phyloP scores from a whole-genome alignment of 192 early-diverging fungal genomes.

The Lobosporangium transversale region DNA sequence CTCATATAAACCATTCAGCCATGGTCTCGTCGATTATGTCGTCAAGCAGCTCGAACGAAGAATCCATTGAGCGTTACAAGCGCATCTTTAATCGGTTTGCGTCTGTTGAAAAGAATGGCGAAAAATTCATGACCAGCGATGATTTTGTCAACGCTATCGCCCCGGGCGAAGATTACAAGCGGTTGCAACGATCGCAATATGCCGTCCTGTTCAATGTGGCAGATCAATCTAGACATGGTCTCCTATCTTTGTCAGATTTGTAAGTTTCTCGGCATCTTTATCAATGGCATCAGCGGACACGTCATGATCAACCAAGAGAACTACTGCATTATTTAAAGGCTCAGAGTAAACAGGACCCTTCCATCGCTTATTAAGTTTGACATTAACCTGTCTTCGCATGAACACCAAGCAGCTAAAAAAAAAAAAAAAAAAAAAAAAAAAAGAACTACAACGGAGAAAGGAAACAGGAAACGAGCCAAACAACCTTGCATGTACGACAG shows the following conservation, averaged over 20 bases:
- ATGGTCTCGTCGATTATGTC: constrained; percentile 1
- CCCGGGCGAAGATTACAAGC: constrained; percentile 65
- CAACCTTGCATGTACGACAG: no score
- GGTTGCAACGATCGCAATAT: constrained; percentile 67
- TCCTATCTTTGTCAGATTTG: constrained; percentile 68
- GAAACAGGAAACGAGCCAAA: no score
- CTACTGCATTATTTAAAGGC: no score
- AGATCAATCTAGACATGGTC: constrained; percentile 58
- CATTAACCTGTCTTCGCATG: no score
- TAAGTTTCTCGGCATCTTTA: constrained; percentile 5
- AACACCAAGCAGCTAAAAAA: no score
- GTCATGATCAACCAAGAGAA: no score
- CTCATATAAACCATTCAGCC: neutral
- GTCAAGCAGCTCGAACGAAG: neutral
- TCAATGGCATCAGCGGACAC: no score
- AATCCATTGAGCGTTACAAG: constrained; percentile 53
- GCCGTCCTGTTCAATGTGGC: constrained; percentile 66
- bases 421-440: no score
- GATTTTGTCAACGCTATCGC: constrained; percentile 70
- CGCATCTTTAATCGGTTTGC: constrained; percentile 59
- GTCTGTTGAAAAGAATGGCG: constrained; percentile 58
- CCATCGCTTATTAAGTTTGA: no score
- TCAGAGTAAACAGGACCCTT: no score
- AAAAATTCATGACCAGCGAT: constrained; percentile 65
- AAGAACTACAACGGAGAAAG: no score